Evolutionary conservation across 140 eudicot genomes (phyloP), one percentile per base, ranked within the genome.

Genomic region (Erigeron philadelphicus): DNA sequence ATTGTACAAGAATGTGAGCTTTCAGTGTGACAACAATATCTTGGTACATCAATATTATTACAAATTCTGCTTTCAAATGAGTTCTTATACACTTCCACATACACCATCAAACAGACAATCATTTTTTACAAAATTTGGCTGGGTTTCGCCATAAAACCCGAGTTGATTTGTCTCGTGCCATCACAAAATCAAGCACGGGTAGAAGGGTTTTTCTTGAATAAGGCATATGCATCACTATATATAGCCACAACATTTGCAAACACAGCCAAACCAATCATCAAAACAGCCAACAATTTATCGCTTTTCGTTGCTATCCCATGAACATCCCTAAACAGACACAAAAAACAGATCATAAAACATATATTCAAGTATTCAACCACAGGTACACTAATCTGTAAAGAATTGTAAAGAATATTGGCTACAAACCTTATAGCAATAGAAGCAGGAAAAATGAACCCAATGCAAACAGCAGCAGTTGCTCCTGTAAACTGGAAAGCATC

Each of bases 401-500:
- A 17, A 5, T 2, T 40, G 15, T 3, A 63, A 25, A 63, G 52
- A 17, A 5, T 2, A 8, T 1, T 9, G 15, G 31, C 23, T 15
- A 8, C 80, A 67, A 69, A 86, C 97, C 85, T 88, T 38, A 90
- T 76, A 72, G 86, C 80, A 72, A 90, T 75, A 3, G 96, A 77
- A 59, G 94, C 95, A 46, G 97, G 97, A 70, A 87, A 90, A 38
- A 90, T 88, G 67, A 85, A 90, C 13, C 85, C 88, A 42, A 90
- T 66, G 73, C 93, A 88, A 56, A 84, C 90, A 6, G 85, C 85
- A 45, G 95, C 76, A 13, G 97, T 90, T 3, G 96, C 85, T 60
- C 97, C 97, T 13, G 85, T 87, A 76, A 90, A 88, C 84, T 90
- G 97, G 68, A 87, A 90, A n/a, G 85, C 88, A 74, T 86, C 86